Evolutionary conservation across 2,329 filamentous ascomycete genomes (phyloP).

Genomic region (Ophiosphaerella korrae): DNA sequence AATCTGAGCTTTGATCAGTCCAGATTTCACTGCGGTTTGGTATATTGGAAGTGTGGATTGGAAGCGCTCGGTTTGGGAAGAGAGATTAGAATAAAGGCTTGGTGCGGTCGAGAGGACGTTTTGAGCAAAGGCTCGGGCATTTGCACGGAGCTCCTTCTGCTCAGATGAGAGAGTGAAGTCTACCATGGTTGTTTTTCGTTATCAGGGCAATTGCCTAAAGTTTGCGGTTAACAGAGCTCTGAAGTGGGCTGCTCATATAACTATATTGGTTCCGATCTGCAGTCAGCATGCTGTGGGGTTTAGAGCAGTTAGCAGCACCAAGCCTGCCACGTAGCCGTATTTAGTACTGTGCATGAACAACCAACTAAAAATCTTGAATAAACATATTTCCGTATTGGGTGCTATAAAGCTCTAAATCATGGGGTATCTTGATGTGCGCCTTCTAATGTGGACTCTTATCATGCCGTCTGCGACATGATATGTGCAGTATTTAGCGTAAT

Average conservation of each 20-base stretch:
- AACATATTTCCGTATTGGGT: background rate
- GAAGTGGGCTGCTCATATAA: background rate
- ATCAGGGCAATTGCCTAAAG: background rate
- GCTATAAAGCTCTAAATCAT: background rate
- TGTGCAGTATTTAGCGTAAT: conserved; percentile 43
- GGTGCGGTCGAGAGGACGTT: conserved; percentile 19
- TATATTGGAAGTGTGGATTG: conserved; percentile 56
- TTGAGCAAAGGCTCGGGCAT: conserved; percentile 17
- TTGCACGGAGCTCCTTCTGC: conserved; percentile 18
- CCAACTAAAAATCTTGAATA: background rate
- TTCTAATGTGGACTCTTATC: background rate
- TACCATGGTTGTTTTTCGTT: conserved; percentile 12
- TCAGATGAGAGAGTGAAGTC: conserved; percentile 19
- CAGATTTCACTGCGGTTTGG: conserved; percentile 49
- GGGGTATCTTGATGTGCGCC: background rate
- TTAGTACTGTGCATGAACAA: background rate
- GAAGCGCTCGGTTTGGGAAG: conserved; percentile 50
- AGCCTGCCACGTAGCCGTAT: background rate
- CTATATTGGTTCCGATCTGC: background rate
- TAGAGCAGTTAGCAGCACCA: background rate
- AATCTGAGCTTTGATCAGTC: conserved; percentile 57
- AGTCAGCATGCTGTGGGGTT: background rate
- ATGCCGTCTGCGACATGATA: no score
- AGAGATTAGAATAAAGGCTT: conserved; percentile 15
- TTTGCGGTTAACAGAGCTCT: background rate